Percentiles rank a stretch among this genome's conserved stretches.
These are phyloP conservation scores for Sclerotinia spermophila DNA, from an alignment of 2,329 filamentous ascomycete genomes.

Conservation along the genomic window DNA sequence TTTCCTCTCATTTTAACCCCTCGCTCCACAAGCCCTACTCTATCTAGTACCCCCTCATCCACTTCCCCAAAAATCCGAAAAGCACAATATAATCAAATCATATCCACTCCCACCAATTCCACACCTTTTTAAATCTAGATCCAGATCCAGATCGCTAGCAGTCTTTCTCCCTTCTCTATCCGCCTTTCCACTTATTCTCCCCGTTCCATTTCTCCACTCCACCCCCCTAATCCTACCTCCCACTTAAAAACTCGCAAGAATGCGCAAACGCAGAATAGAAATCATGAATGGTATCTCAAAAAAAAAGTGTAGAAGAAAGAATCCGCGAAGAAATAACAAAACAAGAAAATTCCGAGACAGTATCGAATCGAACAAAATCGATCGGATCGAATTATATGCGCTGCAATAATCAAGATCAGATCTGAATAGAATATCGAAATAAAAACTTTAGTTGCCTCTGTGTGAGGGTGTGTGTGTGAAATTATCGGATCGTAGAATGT, in stretches of 20 bases:
- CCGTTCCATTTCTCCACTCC: too few relatives aligned
- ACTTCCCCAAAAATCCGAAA: not conserved
- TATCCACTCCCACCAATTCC: not conserved
- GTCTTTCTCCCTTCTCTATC: not conserved
- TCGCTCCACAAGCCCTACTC: not conserved
- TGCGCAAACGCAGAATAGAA: not conserved
- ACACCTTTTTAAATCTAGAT: not conserved
- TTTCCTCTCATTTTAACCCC: not conserved
- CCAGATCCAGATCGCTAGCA: not conserved
- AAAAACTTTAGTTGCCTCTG: not conserved
- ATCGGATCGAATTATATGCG: constrained; percentile 10
- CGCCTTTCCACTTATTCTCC: not conserved
- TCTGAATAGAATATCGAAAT: not conserved
- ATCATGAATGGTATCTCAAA: constrained; percentile 20
- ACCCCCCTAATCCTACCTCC: not conserved
- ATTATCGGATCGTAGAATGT: constrained; percentile 11
- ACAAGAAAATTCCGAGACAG: not conserved
- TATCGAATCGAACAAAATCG: not conserved
- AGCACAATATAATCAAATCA: not conserved
- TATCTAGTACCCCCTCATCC: not conserved
- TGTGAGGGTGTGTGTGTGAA: not conserved
- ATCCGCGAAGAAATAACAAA: not conserved
- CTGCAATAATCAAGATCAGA: constrained; percentile 8
- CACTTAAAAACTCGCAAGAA: not conserved
- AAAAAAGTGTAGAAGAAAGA: not conserved